Evolutionary conservation across 208 protist species (phyloP).

Genomic region (Acanthamoeba culbertsoni): DNA sequence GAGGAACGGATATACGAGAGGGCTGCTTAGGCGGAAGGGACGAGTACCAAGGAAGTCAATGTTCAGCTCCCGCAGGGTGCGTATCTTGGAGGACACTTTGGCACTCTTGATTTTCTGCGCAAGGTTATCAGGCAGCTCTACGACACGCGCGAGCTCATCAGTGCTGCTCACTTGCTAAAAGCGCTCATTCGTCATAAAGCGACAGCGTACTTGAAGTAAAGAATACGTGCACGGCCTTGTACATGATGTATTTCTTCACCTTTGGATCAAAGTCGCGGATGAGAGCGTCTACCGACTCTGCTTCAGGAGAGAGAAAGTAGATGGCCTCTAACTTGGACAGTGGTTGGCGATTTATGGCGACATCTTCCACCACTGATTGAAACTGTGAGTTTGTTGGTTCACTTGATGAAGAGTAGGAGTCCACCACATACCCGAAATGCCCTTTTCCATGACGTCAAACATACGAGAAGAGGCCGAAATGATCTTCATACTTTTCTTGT

Average conservation of each 20-base stretch:
- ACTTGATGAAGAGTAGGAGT: not conserved
- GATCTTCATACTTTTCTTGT: constrained; percentile 1
- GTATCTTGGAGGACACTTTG: not conserved
- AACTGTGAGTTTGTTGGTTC: not conserved
- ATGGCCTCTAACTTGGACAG: constrained; percentile 10
- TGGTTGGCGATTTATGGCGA: not conserved
- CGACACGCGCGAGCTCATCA: not conserved
- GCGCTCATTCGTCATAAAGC: not conserved
- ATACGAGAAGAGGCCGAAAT: not conserved
- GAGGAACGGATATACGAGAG: not conserved
- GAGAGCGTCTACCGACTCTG: not conserved
- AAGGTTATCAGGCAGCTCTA: not conserved
- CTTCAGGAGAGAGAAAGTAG: not conserved
- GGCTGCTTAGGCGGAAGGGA: not conserved
- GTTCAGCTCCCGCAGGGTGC: not conserved
- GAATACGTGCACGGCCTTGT: not conserved
- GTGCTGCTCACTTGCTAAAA: no score
- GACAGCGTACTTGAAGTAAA: not conserved
- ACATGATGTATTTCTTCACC: not conserved
- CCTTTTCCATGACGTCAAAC: not conserved
- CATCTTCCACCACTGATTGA: not conserved
- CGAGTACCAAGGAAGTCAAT: not conserved
- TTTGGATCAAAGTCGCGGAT: constrained; percentile 8
- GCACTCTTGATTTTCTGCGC: not conserved
- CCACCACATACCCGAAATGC: not conserved